A percentile compares a stretch with the other conserved stretches of the same genome.
These are phyloP conservation scores for Melastoma malabathricum DNA, from an alignment of 345 rosid species.

Conservation along the genomic window DNA sequence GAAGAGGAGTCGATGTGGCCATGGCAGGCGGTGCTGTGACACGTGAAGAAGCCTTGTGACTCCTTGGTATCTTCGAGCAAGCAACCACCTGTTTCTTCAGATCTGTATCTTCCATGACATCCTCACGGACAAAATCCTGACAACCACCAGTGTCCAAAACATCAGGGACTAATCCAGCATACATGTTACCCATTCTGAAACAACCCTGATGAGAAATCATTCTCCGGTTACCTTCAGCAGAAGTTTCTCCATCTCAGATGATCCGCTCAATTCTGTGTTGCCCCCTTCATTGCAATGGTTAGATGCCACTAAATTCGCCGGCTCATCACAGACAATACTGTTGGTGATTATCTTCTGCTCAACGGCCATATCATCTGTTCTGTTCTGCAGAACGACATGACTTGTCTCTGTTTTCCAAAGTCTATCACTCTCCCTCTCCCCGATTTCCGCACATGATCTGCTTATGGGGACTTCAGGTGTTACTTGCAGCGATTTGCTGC, in stretches of 20 bases:
- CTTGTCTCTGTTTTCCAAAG: conserved; percentile 5
- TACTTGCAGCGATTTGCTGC: background rate
- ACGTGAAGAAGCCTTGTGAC: conserved; percentile 6
- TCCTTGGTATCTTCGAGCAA: conserved; percentile 7
- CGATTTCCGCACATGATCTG: background rate
- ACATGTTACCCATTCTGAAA: too few species aligned
- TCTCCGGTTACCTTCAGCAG: conserved; percentile 5
- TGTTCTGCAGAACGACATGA: background rate
- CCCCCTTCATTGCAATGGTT: background rate
- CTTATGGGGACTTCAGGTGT: background rate
- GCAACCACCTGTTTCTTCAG: conserved; percentile 15
- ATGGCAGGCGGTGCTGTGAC: conserved; percentile 14
- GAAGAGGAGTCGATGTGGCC: conserved; percentile 4
- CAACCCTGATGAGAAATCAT: background rate
- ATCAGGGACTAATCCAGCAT: too few species aligned
- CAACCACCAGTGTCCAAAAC: too few species aligned
- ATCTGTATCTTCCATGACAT: too few species aligned
- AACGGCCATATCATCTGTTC: background rate
- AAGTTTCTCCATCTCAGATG: conserved; percentile 11
- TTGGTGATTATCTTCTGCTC: background rate
- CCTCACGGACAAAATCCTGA: too few species aligned
- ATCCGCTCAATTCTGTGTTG: conserved; percentile 6
- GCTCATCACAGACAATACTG: background rate
- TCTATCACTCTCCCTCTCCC: background rate
- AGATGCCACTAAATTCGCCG: background rate